These are phyloP conservation scores for Pyrenophora seminiperda DNA, from an alignment of 2,329 filamentous ascomycete genomes.

Conservation along the genomic window DNA sequence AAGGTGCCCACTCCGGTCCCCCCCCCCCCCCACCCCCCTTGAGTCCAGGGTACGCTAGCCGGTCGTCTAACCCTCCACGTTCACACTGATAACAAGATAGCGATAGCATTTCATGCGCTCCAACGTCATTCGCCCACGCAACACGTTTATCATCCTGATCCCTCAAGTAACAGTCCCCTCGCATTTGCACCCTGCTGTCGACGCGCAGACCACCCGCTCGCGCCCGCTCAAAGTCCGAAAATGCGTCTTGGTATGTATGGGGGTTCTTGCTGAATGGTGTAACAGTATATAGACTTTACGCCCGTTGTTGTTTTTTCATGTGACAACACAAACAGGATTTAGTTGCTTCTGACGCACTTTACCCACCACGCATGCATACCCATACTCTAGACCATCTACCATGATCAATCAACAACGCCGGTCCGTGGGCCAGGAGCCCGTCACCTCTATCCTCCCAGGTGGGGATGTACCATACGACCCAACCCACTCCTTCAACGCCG, in stretches of 20 bases:
- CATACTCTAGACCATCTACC: slow-evolving; percentile 7
- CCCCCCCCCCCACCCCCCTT: neutral
- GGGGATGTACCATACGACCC: slow-evolving; percentile 57
- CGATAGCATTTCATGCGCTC: neutral
- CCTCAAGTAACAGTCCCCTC: too few relatives aligned
- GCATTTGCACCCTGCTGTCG: too few relatives aligned
- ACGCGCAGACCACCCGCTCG: too few relatives aligned
- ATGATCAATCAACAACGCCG: slow-evolving; percentile 15
- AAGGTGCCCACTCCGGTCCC: neutral
- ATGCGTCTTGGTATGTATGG: too few relatives aligned
- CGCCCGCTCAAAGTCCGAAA: too few relatives aligned
- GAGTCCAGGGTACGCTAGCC: neutral
- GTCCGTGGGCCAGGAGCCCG: slow-evolving; percentile 55
- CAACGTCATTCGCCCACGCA: neutral
- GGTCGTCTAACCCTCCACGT: neutral
- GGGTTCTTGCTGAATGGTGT: too few relatives aligned
- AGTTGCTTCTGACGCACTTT: neutral
- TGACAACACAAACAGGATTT: neutral
- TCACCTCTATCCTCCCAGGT: slow-evolving; percentile 58
- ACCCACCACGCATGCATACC: slow-evolving; percentile 4
- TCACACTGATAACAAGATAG: slow-evolving; percentile 1
- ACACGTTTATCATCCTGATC: neutral
- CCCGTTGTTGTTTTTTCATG: neutral
- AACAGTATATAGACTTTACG: too few relatives aligned
- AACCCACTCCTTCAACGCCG: slow-evolving; percentile 54